Conservation (phyloP, 2,329 filamentous ascomycete genomes). For the Colletotrichum simmondsii region DNA sequence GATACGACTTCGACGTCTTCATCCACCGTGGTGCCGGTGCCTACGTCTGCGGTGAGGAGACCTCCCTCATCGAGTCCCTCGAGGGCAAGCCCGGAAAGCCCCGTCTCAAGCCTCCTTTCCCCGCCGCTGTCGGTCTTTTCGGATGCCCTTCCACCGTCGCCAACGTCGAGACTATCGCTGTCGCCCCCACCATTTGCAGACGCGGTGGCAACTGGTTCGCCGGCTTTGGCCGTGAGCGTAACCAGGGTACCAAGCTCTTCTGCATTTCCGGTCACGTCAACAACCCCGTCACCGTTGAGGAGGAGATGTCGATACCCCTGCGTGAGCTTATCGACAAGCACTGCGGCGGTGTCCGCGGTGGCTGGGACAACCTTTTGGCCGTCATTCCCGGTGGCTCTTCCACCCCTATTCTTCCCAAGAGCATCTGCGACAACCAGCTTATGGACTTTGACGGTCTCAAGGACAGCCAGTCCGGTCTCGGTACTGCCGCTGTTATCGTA, state of each 20-base stretch:
- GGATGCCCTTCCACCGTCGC: conserved; percentile 98
- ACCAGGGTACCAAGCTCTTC: conserved; percentile 97
- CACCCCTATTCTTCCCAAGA: conserved; percentile 92
- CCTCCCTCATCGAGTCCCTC: conserved; percentile 95
- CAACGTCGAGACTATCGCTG: conserved; percentile 97
- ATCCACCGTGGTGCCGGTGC: conserved; percentile 96
- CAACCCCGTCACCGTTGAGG: conserved; percentile 97
- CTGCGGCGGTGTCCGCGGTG: conserved; percentile 94
- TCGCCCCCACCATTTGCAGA: conserved; percentile 94
- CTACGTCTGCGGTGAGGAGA: conserved; percentile 98
- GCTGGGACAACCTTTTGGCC: conserved; percentile 97
- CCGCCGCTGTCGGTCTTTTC: conserved; percentile 95
- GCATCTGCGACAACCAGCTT: conserved; percentile 90
- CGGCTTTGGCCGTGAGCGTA: conserved; percentile 92
- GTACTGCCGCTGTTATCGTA: conserved; percentile 97
- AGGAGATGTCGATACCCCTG: conserved; percentile 98
- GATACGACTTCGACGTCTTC: conserved; percentile 98
- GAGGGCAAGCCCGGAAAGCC: conserved; percentile 99
- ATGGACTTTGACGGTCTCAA: conserved; percentile 99
- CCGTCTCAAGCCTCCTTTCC: conserved; percentile 98
- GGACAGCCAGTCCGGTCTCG: conserved; percentile 96
- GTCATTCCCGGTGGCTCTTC: conserved; percentile 97
- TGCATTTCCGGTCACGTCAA: conserved; percentile 99
- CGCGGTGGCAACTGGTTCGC: conserved; percentile 95
- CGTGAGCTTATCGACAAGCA: conserved; percentile 97